Conservation (phyloP, 176 grass and related monocot species). For the Otatea glauca region DNA sequence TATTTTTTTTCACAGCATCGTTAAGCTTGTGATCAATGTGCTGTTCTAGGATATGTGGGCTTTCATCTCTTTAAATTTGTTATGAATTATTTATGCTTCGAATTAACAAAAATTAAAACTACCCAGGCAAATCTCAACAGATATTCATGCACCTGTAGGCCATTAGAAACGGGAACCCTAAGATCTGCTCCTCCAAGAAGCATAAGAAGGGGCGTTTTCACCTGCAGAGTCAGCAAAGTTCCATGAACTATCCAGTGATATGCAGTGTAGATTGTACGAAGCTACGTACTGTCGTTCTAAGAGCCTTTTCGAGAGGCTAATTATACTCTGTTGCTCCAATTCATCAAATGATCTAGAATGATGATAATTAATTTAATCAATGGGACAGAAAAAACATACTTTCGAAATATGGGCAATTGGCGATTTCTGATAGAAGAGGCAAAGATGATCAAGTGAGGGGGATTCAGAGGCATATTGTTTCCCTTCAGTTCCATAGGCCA, state of each 20-base stretch:
- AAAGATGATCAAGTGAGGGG: slow-evolving; percentile 56
- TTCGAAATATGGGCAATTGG: slow-evolving; percentile 74
- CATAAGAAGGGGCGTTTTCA: slow-evolving; percentile 58
- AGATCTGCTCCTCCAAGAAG: slow-evolving; percentile 68
- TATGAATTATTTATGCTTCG: not conserved
- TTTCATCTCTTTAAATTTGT: not conserved
- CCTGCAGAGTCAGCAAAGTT: slow-evolving; percentile 42
- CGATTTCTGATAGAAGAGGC: slow-evolving; percentile 73
- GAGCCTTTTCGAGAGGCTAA: not conserved
- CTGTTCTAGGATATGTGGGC: not conserved
- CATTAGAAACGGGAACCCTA: slow-evolving; percentile 56
- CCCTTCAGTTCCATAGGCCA: slow-evolving; percentile 64
- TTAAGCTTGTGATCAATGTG: not conserved
- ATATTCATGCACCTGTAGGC: slow-evolving; percentile 51
- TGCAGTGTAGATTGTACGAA: too few relatives aligned
- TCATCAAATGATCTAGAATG: not conserved
- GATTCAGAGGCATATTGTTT: slow-evolving; percentile 70
- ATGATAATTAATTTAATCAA: not conserved
- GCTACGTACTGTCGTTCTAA: not conserved
- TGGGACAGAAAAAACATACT: slow-evolving; percentile 33
- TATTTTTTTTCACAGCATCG: not conserved
- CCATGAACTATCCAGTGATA: not conserved
- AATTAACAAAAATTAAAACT: not conserved
- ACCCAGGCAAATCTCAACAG: not conserved
- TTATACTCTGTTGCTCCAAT: not conserved